phyloP scores from a whole-genome alignment of 2,329 filamentous ascomycete genomes.

The Beauveria rudraprayagi region DNA sequence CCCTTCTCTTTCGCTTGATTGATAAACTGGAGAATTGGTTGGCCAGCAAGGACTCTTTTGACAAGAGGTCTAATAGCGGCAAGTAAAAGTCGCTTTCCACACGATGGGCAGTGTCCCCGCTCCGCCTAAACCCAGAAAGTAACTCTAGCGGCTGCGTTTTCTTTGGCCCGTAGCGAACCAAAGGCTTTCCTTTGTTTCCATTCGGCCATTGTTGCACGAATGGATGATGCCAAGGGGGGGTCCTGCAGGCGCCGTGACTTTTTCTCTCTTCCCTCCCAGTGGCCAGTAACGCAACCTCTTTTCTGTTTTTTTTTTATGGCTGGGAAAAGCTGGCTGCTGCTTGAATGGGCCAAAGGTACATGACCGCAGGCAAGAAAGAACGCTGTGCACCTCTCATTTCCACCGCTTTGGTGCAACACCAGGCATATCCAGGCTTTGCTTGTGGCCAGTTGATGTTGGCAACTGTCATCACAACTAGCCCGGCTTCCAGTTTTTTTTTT shows the following conservation, averaged over 20 bases:
- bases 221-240: not conserved
- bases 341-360: not conserved
- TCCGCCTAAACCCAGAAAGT: not conserved
- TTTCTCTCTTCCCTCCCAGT: not conserved
- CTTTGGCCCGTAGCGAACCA: not conserved
- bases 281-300: not conserved
- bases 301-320: not conserved
- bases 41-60: not conserved
- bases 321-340: not conserved
- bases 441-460: not conserved
- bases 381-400: slow-evolving; percentile 4
- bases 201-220: slow-evolving; percentile 9
- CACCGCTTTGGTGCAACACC: not conserved
- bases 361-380: not conserved
- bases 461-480: not conserved
- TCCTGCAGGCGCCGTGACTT: slow-evolving; percentile 5
- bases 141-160: not conserved
- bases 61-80: slow-evolving; percentile 1
- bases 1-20: not conserved
- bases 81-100: not conserved
- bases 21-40: not conserved
- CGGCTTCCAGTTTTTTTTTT: not conserved
- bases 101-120: not conserved
- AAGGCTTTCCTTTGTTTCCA: not conserved
- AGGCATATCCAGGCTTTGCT: not conserved